These are phyloP conservation scores for Neoboletus subvelutipes DNA, from an alignment of 768 basidiomycete species.

Conservation along the genomic window DNA sequence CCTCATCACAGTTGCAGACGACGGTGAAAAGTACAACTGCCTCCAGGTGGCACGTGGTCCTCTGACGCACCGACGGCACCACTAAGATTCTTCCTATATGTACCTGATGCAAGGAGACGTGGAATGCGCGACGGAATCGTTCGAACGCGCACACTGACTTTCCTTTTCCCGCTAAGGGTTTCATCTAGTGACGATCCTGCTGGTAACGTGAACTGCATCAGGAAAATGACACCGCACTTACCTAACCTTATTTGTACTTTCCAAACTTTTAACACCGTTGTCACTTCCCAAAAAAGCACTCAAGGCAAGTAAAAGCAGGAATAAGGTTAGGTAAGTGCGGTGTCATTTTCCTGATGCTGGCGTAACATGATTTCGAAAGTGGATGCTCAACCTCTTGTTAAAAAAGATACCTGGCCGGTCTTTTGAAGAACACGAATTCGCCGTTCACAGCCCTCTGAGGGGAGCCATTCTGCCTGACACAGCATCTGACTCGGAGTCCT, in stretches of 20 bases:
- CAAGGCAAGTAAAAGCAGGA: too few relatives aligned
- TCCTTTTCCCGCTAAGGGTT: background rate
- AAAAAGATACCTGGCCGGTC: background rate
- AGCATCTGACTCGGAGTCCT: too few relatives aligned
- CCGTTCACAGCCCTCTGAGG: background rate
- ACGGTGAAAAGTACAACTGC: background rate
- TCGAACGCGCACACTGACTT: background rate
- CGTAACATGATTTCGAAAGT: background rate
- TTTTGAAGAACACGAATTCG: constrained; percentile 9
- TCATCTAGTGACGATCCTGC: background rate
- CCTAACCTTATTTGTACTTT: too few relatives aligned
- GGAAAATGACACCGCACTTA: too few relatives aligned
- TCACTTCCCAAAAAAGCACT: too few relatives aligned
- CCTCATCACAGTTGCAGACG: background rate
- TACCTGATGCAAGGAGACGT: background rate
- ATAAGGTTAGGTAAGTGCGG: too few relatives aligned
- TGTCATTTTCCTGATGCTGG: too few relatives aligned
- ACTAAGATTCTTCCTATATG: background rate
- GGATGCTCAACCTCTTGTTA: background rate
- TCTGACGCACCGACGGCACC: background rate
- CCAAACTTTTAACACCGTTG: too few relatives aligned
- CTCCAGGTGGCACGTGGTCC: too few relatives aligned
- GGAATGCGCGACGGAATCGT: background rate
- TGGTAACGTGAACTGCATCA: too few relatives aligned
- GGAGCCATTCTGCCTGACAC: background rate